Conservation (phyloP, 2,329 filamentous ascomycete species). For the Pseudocercospora cruenta region DNA sequence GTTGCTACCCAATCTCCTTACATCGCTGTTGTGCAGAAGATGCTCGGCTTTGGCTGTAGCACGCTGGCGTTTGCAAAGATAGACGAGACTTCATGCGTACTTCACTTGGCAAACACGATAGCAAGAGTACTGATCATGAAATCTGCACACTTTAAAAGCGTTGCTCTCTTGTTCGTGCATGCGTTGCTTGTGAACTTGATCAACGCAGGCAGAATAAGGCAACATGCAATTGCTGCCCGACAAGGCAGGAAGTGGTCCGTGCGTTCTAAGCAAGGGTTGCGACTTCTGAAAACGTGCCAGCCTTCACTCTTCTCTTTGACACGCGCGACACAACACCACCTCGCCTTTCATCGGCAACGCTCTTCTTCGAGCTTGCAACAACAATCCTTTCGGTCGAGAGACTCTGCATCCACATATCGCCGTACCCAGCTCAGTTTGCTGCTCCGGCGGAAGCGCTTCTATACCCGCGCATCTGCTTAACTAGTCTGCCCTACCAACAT, state of each 20-base stretch:
- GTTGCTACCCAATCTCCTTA: neutral
- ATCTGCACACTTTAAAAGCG: too few species aligned
- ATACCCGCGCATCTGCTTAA: neutral
- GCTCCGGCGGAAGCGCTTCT: too few species aligned
- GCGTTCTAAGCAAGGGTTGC: neutral
- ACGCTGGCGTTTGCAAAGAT: neutral
- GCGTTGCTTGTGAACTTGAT: neutral
- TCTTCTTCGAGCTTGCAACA: neutral
- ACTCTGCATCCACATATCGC: neutral
- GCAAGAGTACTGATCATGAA: too few species aligned
- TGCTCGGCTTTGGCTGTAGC: neutral
- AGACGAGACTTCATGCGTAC: neutral
- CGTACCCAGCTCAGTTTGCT: neutral
- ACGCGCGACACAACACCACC: neutral
- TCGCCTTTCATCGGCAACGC: neutral
- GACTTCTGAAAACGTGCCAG: neutral
- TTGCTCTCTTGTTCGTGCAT: neutral
- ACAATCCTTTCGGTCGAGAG: neutral
- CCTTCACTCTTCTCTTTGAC: constrained; percentile 3
- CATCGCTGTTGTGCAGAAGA: neutral
- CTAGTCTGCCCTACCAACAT: neutral
- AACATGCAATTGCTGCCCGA: neutral
- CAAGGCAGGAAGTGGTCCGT: neutral
- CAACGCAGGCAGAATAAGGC: neutral
- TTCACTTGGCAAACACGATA: too few species aligned